phyloP scores from a whole-genome alignment of 495 filamentous ascomycete species.

The Xylaria curta region DNA sequence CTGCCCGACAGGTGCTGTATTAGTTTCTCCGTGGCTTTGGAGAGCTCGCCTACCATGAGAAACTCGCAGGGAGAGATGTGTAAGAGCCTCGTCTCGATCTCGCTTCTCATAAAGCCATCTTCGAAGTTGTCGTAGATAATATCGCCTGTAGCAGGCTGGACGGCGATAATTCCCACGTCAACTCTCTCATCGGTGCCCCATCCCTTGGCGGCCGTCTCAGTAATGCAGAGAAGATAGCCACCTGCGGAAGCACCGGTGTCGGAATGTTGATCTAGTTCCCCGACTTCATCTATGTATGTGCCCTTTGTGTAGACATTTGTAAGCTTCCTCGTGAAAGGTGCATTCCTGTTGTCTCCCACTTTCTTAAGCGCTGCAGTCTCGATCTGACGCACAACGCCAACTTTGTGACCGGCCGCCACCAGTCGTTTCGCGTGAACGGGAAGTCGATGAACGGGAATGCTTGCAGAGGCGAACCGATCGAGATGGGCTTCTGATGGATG shows the following conservation, averaged over 20 bases:
- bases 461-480: constrained; percentile 92
- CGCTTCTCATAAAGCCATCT: constrained; percentile 97
- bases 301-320: constrained; percentile 98
- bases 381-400: constrained; percentile 94
- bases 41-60: constrained; percentile 91
- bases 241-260: constrained; percentile 70
- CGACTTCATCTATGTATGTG: constrained; percentile 94
- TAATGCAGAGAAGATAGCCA: constrained; percentile 92
- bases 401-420: constrained; percentile 90
- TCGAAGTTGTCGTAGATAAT: constrained; percentile 97
- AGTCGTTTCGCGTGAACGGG: constrained; percentile 95
- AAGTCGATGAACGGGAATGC: constrained; percentile 89
- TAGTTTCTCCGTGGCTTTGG: constrained; percentile 92
- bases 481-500: constrained; percentile 94
- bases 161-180: constrained; percentile 89
- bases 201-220: constrained; percentile 84
- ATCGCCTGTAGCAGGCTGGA: constrained; percentile 94
- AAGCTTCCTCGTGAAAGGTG: constrained; percentile 89
- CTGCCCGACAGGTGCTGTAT: constrained; percentile 88
- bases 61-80: constrained; percentile 98
- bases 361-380: constrained; percentile 99
- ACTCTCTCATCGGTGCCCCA: constrained; percentile 92
- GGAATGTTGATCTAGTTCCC: constrained; percentile 68
- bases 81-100: constrained; percentile 91
- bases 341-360: constrained; percentile 91